Evolutionary conservation across 148 eudicot species (phyloP), one percentile per base, ranked within the genome.

Genomic region (Vaccinium vitisidaea): DNA sequence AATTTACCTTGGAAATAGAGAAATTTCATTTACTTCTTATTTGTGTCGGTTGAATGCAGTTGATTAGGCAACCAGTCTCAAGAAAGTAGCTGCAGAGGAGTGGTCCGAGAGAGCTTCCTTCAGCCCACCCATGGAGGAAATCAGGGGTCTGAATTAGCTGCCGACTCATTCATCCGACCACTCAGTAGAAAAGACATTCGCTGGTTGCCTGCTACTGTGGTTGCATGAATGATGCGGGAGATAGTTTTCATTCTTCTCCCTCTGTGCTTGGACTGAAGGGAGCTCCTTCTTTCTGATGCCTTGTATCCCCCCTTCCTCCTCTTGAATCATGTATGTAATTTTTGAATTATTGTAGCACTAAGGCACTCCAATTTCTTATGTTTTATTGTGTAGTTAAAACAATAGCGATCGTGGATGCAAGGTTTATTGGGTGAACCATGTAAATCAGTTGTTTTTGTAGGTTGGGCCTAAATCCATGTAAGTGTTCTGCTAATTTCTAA

Each of bases 201-300:
- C 67, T 81, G 69, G 56, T 84, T 69, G 83, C 74, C 30, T 30
- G 86, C 93, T 96, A 92, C 95, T 91, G 94, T 97, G 99, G 90
- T 90, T 97, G 98, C 90, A 83, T 94, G 98, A 94, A 97, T 97
- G 99, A 97, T 90, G 99, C 98, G 99, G 99, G 99, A 97, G 99
- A 97, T 95, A 88, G 84, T 96, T 91, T 93, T 93, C 97, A 74
- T 85, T 91, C 88, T 90, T 87, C 91, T 91, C 87, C 90, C 87
- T 93, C 99, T 74, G 74, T 96, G 95, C 98, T 96, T 96, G 99
- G 99, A 96, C 99, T 96, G 99, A 96, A 96, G 99, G 99, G 99
- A 95, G 99, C 99, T 96, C 99, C 98, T 94, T 93, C 87, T 89
- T 90, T 84, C 91, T 81, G 84, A 79, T 87, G 39, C 84, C 83